A percentile compares a stretch with the other conserved stretches of the same genome.
phyloP scores from a whole-genome alignment of 345 rosid genomes.

The Citrus cavaleriei region DNA sequence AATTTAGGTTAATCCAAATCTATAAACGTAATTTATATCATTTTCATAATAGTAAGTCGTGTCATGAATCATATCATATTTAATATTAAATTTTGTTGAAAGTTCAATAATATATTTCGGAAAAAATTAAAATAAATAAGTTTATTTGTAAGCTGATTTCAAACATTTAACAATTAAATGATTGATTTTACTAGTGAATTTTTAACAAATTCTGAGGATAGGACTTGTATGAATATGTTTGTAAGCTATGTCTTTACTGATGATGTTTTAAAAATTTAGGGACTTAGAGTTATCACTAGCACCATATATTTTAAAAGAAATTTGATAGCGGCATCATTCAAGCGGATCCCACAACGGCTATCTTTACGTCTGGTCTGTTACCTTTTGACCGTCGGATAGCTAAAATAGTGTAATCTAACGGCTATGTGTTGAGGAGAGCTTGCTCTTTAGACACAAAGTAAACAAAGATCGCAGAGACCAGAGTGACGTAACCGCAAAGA shows the following conservation, averaged over 20 bases:
- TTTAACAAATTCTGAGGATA: too few species aligned
- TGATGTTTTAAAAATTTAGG: not conserved
- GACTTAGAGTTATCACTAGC: not conserved
- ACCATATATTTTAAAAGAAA: not conserved
- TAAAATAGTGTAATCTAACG: not conserved
- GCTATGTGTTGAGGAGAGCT: not conserved
- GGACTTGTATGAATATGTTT: not conserved
- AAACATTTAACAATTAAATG: too few species aligned
- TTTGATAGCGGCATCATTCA: not conserved
- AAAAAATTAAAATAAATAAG: too few species aligned
- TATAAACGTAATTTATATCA: too few species aligned
- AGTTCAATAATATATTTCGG: too few species aligned
- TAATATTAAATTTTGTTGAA: too few species aligned
- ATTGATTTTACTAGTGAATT: too few species aligned
- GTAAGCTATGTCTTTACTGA: not conserved
- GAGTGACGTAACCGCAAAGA: not conserved
- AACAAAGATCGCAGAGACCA: not conserved
- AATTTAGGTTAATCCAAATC: accelerated
- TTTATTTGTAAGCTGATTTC: too few species aligned
- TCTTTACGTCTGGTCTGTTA: not conserved
- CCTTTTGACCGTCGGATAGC: not conserved
- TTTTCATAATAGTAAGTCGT: accelerated
- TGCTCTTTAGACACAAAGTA: not conserved
- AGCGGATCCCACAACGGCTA: not conserved
- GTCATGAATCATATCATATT: too few species aligned